Base-by-base conservation (phyloP, 2,329 filamentous ascomycete species). In the Beauveria brongniartii region DNA sequence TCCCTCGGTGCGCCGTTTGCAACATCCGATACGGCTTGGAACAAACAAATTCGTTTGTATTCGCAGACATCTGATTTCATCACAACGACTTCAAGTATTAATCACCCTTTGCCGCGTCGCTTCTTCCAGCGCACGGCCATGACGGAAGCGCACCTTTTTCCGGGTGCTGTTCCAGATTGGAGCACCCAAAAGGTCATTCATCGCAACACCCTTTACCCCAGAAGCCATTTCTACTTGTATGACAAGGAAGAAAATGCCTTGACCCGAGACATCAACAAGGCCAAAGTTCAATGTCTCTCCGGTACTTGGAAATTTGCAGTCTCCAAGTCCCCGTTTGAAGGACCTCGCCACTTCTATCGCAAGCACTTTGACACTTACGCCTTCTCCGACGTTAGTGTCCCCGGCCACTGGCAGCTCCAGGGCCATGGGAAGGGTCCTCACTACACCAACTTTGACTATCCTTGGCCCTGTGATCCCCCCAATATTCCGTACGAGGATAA, bases 361-460 rank as follows among this genome's bases (percentile, higher is more conserved):
- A 62, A 66, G 30, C 65, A 64, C 37, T 79, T 74, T 60, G 71
- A 77, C 59, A 67, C 73, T 10, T 66, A 69, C 0, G 65, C 46
- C 22, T 71, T 69, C 41, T 51, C 63, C 24, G 73, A 80, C 43
- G 83, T 88, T 43, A 67, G 75, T 7, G 87, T 90, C 0, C 88
- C 87, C 0, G 84, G 85, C 16, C 84, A 86, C 75, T 91, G 88
- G 88, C 87, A 90, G 70, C 75, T 88, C 1, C 82, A 89, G 67
- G 87, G 86, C 16, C 84, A 83, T 65, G 87, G 87, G 3, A 73
- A 74, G 24, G 76, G 79, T 10, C 87, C 87, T 2, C 85, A 88
- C 55, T 90, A 90, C 67, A 90, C 87, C 10, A 91, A 91, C 64
- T 76, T 87, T 55, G 77, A 82, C 56, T 90, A 83, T 63, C 87